A percentile compares a stretch with the other conserved stretches of the same genome.
Evolutionary conservation across 768 basidiomycete genomes (phyloP).

Genomic region (Hypsizygus marmoreus): DNA sequence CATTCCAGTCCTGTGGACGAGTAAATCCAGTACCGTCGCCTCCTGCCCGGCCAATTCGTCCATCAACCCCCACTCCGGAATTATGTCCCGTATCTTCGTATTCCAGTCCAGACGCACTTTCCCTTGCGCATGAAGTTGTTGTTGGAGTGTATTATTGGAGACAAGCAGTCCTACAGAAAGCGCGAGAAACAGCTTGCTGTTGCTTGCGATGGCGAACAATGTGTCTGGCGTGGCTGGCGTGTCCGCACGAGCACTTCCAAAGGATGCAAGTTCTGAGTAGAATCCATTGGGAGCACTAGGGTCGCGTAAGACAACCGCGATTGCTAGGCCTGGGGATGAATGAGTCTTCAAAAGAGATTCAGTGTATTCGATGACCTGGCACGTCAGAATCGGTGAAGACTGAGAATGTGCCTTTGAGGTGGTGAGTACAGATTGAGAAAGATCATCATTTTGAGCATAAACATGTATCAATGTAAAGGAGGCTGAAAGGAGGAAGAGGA

Average conservation of each 20-base stretch:
- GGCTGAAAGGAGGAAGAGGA: too few relatives aligned
- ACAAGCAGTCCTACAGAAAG: slow-evolving; percentile 41
- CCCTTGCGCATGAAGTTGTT: too few relatives aligned
- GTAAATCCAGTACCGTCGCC: slow-evolving; percentile 41
- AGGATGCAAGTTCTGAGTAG: slow-evolving; percentile 39
- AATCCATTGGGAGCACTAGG: slow-evolving; percentile 29
- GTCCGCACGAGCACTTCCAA: slow-evolving; percentile 35
- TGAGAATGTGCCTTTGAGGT: too few relatives aligned
- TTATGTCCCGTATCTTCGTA: slow-evolving; percentile 36
- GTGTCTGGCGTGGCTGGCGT: slow-evolving; percentile 43
- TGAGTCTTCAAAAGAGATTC: slow-evolving; percentile 32
- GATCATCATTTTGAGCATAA: too few relatives aligned
- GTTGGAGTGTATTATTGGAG: slow-evolving; percentile 35
- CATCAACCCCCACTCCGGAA: slow-evolving; percentile 42
- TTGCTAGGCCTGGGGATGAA: slow-evolving; percentile 41
- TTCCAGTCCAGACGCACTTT: slow-evolving; percentile 36
- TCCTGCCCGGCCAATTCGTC: slow-evolving; percentile 36
- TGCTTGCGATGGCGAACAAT: slow-evolving; percentile 46
- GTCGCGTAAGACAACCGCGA: slow-evolving; percentile 41
- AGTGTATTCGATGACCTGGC: too few relatives aligned
- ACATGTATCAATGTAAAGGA: too few relatives aligned
- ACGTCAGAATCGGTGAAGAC: too few relatives aligned
- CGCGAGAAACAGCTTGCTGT: slow-evolving; percentile 44
- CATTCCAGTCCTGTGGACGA: slow-evolving; percentile 45
- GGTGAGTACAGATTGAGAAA: too few relatives aligned